These are phyloP conservation scores for Geotrichum ghanense DNA, from an alignment of 805 yeast species.

Conservation along the genomic window DNA sequence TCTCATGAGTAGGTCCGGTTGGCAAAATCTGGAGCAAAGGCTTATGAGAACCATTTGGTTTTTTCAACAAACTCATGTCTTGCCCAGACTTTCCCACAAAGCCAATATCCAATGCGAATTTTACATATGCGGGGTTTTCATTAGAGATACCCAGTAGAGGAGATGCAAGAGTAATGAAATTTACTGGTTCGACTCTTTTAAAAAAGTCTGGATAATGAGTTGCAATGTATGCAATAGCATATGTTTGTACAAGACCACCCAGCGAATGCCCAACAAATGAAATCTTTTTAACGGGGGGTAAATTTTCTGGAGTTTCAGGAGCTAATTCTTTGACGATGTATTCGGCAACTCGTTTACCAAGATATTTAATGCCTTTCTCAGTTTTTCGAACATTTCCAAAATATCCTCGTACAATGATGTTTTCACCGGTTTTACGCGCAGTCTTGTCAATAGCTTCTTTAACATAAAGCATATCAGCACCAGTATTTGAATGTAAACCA, in stretches of 20 bases:
- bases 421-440: constrained; percentile 36
- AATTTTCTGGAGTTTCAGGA: constrained; percentile 19
- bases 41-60: constrained; percentile 25
- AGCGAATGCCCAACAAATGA: constrained; percentile 90
- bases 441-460: constrained; percentile 65
- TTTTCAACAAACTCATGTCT: constrained; percentile 60
- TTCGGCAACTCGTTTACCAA: constrained; percentile 74
- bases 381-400: constrained; percentile 80
- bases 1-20: constrained; percentile 54
- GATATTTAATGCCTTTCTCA: constrained; percentile 73
- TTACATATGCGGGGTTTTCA: constrained; percentile 80
- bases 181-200: constrained; percentile 49
- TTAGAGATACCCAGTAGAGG: constrained; percentile 82
- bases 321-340: constrained; percentile 49
- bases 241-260: constrained; percentile 87
- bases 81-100: constrained; percentile 88
- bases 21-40: constrained; percentile 73
- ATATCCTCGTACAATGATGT: constrained; percentile 72
- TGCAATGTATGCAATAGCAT: constrained; percentile 73
- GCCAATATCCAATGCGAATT: constrained; percentile 76
- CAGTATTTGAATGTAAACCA: constrained; percentile 81
- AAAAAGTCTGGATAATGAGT: constrained; percentile 59
- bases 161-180: constrained; percentile 74
- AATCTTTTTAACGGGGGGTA: constrained; percentile 41
- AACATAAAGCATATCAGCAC: constrained; percentile 81